A percentile compares a stretch with the other conserved stretches of the same genome.
These are phyloP conservation scores for Myxozyma melibiosi DNA, from an alignment of 805 yeast genomes.

Conservation along the genomic window DNA sequence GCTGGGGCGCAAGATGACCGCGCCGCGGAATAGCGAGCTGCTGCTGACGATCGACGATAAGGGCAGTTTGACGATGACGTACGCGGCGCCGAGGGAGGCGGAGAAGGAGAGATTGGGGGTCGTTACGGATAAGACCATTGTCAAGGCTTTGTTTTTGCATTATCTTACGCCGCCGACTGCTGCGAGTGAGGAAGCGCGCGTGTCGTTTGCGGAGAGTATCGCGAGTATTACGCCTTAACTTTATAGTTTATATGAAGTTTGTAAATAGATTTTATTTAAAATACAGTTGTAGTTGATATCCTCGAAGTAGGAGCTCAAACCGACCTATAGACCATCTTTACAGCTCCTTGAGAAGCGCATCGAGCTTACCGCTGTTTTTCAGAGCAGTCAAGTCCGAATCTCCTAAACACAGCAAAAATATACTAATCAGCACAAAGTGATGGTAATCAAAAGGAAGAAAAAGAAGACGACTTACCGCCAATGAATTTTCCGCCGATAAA, in stretches of 20 bases:
- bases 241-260: background rate
- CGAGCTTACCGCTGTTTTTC: slow-evolving; percentile 62
- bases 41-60: slow-evolving; percentile 55
- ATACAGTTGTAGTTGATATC: background rate
- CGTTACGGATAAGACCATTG: slow-evolving; percentile 62
- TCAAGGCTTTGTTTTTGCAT: slow-evolving; percentile 69
- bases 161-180: slow-evolving; percentile 74
- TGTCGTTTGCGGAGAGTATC: slow-evolving; percentile 14
- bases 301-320: background rate
- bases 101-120: slow-evolving; percentile 52
- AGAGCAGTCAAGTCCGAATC: slow-evolving; percentile 83
- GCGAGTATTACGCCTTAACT: background rate
- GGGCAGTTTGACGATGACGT: slow-evolving; percentile 47
- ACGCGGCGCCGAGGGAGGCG: slow-evolving; percentile 3
- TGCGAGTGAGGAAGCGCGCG: slow-evolving; percentile 50
- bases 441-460: background rate
- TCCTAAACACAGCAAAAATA: slow-evolving; percentile 12
- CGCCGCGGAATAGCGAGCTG: slow-evolving; percentile 71
- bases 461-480: slow-evolving; percentile 62
- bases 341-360: slow-evolving; percentile 39
- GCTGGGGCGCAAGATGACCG: slow-evolving; percentile 66
- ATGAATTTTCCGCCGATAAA: slow-evolving; percentile 89
- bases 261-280: background rate
- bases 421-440: background rate
- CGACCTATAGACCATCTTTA: background rate